phyloP scores from a whole-genome alignment of 2,329 filamentous ascomycete species.

The Albophoma yamanashiensis region DNA sequence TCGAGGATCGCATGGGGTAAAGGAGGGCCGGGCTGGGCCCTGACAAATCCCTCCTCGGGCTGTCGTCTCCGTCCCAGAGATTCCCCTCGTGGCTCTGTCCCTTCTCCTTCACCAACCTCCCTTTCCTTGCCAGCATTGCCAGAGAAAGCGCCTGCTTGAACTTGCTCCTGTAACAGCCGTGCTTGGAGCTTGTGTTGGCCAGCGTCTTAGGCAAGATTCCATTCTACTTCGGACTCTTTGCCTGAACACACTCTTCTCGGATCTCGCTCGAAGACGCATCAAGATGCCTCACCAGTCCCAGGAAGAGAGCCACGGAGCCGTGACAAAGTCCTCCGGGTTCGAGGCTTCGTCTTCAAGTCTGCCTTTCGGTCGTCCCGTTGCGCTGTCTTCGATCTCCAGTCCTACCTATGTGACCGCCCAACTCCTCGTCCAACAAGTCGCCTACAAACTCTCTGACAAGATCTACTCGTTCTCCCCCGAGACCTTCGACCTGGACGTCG shows the following conservation, averaged over 20 bases:
- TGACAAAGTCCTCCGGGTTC: constrained; percentile 18
- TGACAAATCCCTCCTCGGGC: constrained; percentile 11
- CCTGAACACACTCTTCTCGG: neutral
- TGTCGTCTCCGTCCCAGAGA: neutral
- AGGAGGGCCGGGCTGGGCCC: constrained; percentile 5
- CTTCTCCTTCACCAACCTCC: neutral
- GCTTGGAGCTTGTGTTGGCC: neutral
- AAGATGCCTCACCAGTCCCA: constrained; percentile 25
- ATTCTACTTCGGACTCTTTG: neutral
- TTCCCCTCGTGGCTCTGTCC: neutral
- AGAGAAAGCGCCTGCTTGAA: neutral
- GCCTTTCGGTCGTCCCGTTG: constrained; percentile 45
- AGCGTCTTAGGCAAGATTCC: neutral
- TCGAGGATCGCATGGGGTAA: neutral
- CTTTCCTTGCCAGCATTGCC: neutral
- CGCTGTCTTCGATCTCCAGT: constrained; percentile 58
- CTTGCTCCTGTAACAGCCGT: constrained; percentile 1
- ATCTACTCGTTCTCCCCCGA: constrained; percentile 95
- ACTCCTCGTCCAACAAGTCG: constrained; percentile 88
- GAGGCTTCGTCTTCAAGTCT: constrained; percentile 39
- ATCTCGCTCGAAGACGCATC: neutral
- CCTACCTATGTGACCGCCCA: constrained; percentile 91
- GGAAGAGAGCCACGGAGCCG: constrained; percentile 23
- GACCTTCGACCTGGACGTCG: constrained; percentile 81
- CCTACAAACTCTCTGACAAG: constrained; percentile 91